Percentiles rank a stretch among this genome's conserved stretches.
Conservation (phyloP, 1,284 basidiomycete species). For the Ustilago tritici region DNA sequence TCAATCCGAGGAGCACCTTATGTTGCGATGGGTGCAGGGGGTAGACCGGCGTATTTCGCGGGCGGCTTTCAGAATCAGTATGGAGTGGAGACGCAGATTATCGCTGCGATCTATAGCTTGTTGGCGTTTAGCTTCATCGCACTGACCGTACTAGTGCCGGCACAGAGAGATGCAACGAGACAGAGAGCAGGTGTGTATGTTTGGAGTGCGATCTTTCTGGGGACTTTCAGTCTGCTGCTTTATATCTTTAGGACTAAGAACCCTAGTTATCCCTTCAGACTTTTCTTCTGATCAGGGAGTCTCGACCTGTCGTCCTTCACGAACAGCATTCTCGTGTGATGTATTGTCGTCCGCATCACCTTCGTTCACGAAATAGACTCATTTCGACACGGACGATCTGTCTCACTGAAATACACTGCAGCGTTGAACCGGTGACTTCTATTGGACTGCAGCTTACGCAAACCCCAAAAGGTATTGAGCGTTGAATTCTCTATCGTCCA, state of each 20-base stretch:
- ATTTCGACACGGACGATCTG: not conserved
- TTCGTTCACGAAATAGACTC: not conserved
- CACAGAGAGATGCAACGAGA: slow-evolving; percentile 78
- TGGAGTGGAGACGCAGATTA: slow-evolving; percentile 90
- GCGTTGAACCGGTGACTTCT: slow-evolving; percentile 20
- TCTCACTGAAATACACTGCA: not conserved
- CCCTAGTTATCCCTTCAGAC: slow-evolving; percentile 58
- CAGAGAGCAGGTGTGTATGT: slow-evolving; percentile 89
- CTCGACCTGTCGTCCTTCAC: not conserved
- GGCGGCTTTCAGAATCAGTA: slow-evolving; percentile 89
- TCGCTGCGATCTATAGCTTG: slow-evolving; percentile 85
- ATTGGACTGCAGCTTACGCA: too few species aligned
- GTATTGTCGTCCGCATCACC: too few species aligned
- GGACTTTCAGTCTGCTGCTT: slow-evolving; percentile 88
- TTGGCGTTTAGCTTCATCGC: slow-evolving; percentile 85
- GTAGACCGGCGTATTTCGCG: slow-evolving; percentile 82
- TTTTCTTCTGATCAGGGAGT: slow-evolving; percentile 39
- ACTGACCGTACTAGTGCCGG: slow-evolving; percentile 83
- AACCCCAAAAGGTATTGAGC: not conserved
- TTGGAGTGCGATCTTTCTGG: slow-evolving; percentile 84
- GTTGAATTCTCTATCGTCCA: slow-evolving; percentile 28
- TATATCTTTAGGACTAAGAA: slow-evolving; percentile 94
- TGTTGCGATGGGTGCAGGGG: slow-evolving; percentile 72
- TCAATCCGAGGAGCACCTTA: slow-evolving; percentile 87
- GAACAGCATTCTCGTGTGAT: too few species aligned